Evolutionary conservation across 148 eudicot species (phyloP).

Genomic region (Rhododendron williamsianum): DNA sequence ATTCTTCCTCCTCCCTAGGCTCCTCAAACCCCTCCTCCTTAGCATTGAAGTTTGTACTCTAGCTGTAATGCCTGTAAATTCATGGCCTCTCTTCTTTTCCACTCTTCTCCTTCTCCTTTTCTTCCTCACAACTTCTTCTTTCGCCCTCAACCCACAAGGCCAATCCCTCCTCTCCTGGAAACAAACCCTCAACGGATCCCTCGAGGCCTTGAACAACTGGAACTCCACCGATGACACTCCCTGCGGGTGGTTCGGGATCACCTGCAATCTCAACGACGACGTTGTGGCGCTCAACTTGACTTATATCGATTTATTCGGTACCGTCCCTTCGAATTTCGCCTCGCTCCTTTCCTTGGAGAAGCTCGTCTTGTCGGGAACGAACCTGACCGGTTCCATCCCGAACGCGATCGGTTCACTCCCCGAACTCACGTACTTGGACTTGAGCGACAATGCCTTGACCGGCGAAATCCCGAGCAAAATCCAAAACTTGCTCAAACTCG

Average conservation of each 20-base stretch:
- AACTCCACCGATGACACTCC: slow-evolving; percentile 45
- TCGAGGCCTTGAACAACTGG: slow-evolving; percentile 45
- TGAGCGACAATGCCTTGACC: slow-evolving; percentile 66
- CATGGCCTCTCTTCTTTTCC: slow-evolving; percentile 39
- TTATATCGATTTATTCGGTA: slow-evolving; percentile 62
- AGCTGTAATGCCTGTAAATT: slow-evolving; percentile 61
- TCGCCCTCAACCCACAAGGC: slow-evolving; percentile 61
- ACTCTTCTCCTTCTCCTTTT: background rate
- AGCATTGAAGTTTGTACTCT: slow-evolving; percentile 53
- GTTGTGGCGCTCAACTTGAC: slow-evolving; percentile 56
- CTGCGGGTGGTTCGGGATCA: slow-evolving; percentile 64
- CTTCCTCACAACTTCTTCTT: slow-evolving; percentile 11
- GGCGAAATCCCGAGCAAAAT: slow-evolving; percentile 72
- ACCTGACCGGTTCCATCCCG: slow-evolving; percentile 71
- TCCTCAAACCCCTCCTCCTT: slow-evolving; percentile 32
- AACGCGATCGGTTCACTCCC: slow-evolving; percentile 36
- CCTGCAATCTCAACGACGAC: slow-evolving; percentile 48
- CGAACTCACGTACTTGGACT: slow-evolving; percentile 42
- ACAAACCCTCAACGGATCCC: slow-evolving; percentile 43
- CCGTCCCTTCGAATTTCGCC: slow-evolving; percentile 48
- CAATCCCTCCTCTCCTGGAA: slow-evolving; percentile 70
- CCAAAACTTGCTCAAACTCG: slow-evolving; percentile 38
- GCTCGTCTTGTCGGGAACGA: slow-evolving; percentile 53
- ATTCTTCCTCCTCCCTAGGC: slow-evolving; percentile 43
- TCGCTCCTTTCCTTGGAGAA: slow-evolving; percentile 40